A percentile compares a stretch with the other conserved stretches of the same genome.
These are phyloP conservation scores for Pharnaceum exiguum DNA, from an alignment of 148 eudicot species.

Conservation along the genomic window DNA sequence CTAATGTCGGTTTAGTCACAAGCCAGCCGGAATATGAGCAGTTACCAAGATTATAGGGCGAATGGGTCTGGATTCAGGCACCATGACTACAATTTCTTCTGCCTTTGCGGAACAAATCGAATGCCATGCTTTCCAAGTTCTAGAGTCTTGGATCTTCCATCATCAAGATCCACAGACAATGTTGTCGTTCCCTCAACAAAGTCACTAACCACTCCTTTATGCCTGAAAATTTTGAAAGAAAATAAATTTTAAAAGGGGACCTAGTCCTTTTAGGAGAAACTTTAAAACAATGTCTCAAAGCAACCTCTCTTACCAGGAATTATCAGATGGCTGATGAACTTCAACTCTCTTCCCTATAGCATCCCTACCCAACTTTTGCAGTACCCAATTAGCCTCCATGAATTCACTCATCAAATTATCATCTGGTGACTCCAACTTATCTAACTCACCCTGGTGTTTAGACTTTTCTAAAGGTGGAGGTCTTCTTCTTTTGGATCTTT, in stretches of 20 bases:
- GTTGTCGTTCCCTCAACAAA: conserved; percentile 56
- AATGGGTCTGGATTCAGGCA: too few species aligned
- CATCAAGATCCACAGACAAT: conserved; percentile 72
- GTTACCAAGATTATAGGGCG: too few species aligned
- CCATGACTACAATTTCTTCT: conserved; percentile 40
- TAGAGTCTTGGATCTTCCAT: conserved; percentile 61
- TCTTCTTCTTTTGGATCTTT: conserved; percentile 87
- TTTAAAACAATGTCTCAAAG: neutral
- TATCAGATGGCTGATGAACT: conserved; percentile 77
- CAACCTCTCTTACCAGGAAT: conserved; percentile 59
- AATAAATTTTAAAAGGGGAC: neutral
- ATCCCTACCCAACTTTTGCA: conserved; percentile 86
- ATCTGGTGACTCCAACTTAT: conserved; percentile 33
- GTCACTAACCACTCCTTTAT: conserved; percentile 66
- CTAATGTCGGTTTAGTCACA: too few species aligned
- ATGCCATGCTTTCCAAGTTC: conserved; percentile 86
- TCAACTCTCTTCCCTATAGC: conserved; percentile 93
- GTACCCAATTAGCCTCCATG: conserved; percentile 77
- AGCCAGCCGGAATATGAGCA: too few species aligned
- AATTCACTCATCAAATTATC: conserved; percentile 45
- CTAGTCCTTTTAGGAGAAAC: neutral
- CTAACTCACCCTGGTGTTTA: conserved; percentile 36
- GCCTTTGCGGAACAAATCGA: conserved; percentile 73
- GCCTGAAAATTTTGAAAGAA: conserved; percentile 42
- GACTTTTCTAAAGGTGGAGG: conserved; percentile 43